Evolutionary conservation across 1,284 basidiomycete genomes (phyloP).

Genomic region (Phellopilus nigrolimitatus): DNA sequence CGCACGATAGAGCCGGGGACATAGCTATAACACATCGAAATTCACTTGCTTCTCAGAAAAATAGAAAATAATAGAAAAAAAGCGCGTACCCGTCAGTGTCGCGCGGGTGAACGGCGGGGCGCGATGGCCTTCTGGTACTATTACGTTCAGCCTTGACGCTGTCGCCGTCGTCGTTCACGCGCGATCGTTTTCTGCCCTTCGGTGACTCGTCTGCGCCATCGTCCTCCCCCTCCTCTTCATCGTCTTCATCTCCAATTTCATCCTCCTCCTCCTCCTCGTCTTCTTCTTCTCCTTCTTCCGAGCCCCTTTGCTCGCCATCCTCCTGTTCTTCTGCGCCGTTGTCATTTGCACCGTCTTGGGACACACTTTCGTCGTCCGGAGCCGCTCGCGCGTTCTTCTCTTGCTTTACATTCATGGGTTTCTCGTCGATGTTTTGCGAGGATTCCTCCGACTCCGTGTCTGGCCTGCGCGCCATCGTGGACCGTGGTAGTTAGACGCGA

Average conservation of each 20-base stretch:
- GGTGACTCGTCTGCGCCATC: conserved; percentile 43
- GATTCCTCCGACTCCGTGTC: conserved; percentile 20
- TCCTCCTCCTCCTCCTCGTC: conserved; percentile 27
- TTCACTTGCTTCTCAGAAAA: conserved; percentile 13
- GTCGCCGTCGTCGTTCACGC: conserved; percentile 56
- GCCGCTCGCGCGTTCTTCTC: conserved; percentile 21
- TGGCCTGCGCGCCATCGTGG: conserved; percentile 17
- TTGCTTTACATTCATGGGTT: not conserved
- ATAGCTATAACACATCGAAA: conserved; percentile 47
- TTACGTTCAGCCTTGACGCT: conserved; percentile 25
- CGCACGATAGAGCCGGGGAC: conserved; percentile 93
- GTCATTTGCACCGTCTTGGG: conserved; percentile 27
- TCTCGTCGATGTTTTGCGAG: conserved; percentile 8
- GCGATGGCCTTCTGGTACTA: conserved; percentile 37
- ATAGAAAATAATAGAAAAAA: conserved; percentile 4
- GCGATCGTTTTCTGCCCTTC: conserved; percentile 52
- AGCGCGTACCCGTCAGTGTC: conserved; percentile 60
- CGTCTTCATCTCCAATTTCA: conserved; percentile 20
- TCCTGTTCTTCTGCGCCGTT: conserved; percentile 9
- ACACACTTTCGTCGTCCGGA: conserved; percentile 19
- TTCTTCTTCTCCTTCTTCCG: conserved; percentile 26
- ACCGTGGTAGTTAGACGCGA: not conserved
- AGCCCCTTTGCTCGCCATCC: conserved; percentile 23
- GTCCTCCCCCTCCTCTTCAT: conserved; percentile 27
- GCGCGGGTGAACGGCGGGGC: conserved; percentile 52